Conservation (phyloP, 345 rosid genomes). For the Salix purpurea region DNA sequence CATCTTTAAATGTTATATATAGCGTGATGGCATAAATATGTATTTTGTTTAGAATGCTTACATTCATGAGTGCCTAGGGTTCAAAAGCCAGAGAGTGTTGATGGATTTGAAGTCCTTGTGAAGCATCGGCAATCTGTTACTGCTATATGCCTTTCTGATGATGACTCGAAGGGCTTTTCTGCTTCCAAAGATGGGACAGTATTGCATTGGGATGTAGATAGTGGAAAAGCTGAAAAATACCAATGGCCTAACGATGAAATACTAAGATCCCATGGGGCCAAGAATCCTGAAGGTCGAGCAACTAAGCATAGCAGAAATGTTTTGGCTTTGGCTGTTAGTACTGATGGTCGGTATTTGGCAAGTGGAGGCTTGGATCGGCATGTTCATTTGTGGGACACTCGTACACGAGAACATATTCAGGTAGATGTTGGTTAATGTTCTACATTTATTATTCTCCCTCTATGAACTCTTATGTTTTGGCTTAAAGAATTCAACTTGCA, state of each 20-base stretch:
- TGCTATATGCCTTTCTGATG: slow-evolving; percentile 79
- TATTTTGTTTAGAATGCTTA: slow-evolving; percentile 7
- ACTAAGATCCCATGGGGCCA: slow-evolving; percentile 69
- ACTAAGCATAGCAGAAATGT: slow-evolving; percentile 69
- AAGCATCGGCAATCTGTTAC: slow-evolving; percentile 81
- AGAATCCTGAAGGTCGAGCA: slow-evolving; percentile 61
- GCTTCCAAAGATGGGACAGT: slow-evolving; percentile 87
- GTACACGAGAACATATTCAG: slow-evolving; percentile 79
- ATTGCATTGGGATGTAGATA: slow-evolving; percentile 78
- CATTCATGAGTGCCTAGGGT: slow-evolving; percentile 43
- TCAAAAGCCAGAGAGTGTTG: slow-evolving; percentile 52
- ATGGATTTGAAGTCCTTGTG: slow-evolving; percentile 45
- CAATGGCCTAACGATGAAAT: slow-evolving; percentile 72
- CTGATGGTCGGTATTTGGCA: slow-evolving; percentile 91
- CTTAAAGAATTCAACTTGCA: not conserved
- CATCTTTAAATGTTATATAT: not conserved
- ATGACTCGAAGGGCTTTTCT: slow-evolving; percentile 79
- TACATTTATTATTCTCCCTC: not conserved
- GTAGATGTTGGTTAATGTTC: slow-evolving; percentile 27
- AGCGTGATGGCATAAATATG: not conserved
- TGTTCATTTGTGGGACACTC: slow-evolving; percentile 93
- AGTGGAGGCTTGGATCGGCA: slow-evolving; percentile 93
- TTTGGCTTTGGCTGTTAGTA: slow-evolving; percentile 80
- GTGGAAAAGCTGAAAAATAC: slow-evolving; percentile 62
- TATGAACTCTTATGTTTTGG: not conserved